Evolutionary conservation across 202 grass and related monocot species (phyloP), one percentile per base, ranked within the genome.

Genomic region (Thinopyrum obtusiflorum): DNA sequence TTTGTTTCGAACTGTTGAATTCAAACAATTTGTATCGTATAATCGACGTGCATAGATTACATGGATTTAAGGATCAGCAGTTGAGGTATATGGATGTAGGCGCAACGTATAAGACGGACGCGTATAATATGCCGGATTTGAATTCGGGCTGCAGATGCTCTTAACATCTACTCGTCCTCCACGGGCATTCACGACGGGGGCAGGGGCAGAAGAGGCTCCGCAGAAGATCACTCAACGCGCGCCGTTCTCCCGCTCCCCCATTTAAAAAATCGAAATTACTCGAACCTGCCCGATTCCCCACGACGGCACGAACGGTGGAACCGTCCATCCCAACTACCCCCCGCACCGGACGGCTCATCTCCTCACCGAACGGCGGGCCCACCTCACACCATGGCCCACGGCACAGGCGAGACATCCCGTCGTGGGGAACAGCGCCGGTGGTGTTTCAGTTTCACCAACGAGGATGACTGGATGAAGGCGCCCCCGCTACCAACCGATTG

Each of bases 191-290:
- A 51, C 47, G 47, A 0, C 14, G 47, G 47, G 14, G 47, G 2
- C 42, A 51, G 4, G 47, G 15, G 5, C 15, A 8, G 51, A 55
- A 55, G 51, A 55, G 44, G 44, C 44, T 47, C 44, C 44, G 44
- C 47, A 55, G 51, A 55, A 55, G 51, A 55, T 20, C 49, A 18
- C 17, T 0, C 51, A 20, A 8, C 51, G 13, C 36, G 11, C 24
- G 1, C 27, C 9, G 17, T 76, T 7, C 85, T 81, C 77, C 85
- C 88, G 83, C 88, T 78, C 88, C 4, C 4, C 0, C 23, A 27
- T 18, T 90, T 90, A 77, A 81, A 85, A 87, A 81, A 46, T 65
- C 69, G 37, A 84, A 84, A 79, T 42, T 77, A 63, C 24, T 24
- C 68, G 1, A 59, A 2, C 29, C 77, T 1, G 39, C 28, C 29